Base-by-base conservation (phyloP, 2,329 filamentous ascomycete genomes). In the Fusarium albosuccineum region DNA sequence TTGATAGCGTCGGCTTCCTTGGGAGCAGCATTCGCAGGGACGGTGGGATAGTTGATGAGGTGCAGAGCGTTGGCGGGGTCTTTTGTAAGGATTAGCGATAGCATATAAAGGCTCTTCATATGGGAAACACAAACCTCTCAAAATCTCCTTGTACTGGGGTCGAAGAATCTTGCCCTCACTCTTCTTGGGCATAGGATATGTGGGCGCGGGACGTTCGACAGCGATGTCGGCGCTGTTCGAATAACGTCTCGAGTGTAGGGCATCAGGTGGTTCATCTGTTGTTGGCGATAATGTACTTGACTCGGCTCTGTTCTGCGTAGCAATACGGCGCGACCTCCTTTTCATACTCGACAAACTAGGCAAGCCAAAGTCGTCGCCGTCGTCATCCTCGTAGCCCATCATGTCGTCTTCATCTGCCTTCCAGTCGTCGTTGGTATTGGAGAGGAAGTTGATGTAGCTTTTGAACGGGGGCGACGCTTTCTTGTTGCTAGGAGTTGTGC, bases 101-200 rank as follows among this genome's bases (percentile, higher is more conserved):
- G n/a, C 33, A 26, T 42, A 51, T 59, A 34, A 34, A 34, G 22
- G 8, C 16, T 7, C 9, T 48, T 14, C 7, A 41, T 36, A 13
- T 36, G 33, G 27, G 30, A 46, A 16, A 8, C 33, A 60, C 75
- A 13, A 68, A 91, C 89, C 89, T 83, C 86, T 88, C 17, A 99
- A 81, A 45, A 99, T 97, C 65, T 99, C 96, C 80, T 99, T 97
- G 79, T 98, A 99, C 78, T 99, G 96, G 52, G 96, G 96, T 66
- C 96, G 89, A 22, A 99, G 82, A 62, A 98, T 98, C 83, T 99
- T 99, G 29, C 93, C 95, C 76, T 97, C 94, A 65, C 87, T 90
- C 79, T 94, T 97, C 79, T 94, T 95, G 3, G 94, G 89, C 73
- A 92, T 91, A 29, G 95, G 95, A 74, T 98, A 98, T 64, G 88